Conservation (phyloP, 768 basidiomycete genomes). For the Mycena epipterygia region DNA sequence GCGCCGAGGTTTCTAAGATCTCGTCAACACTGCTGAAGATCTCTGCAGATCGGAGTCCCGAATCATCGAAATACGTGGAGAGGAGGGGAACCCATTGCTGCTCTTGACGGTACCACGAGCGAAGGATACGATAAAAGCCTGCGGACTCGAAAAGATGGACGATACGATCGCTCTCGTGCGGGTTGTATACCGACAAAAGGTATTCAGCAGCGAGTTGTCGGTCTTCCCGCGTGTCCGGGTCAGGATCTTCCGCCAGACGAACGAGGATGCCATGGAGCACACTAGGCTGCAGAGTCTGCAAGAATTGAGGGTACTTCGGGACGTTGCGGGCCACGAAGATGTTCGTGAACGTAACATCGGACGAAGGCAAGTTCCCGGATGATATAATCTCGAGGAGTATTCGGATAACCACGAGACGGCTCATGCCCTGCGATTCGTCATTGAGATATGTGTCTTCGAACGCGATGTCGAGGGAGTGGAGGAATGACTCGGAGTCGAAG, state of each 20-base stretch:
- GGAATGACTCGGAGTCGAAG: conserved; percentile 94
- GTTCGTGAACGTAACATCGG: conserved; percentile 87
- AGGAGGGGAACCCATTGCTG: conserved; percentile 82
- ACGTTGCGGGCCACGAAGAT: conserved; percentile 98
- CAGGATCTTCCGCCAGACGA: conserved; percentile 80
- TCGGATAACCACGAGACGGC: conserved; percentile 85
- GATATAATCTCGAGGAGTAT: conserved; percentile 86
- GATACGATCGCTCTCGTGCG: conserved; percentile 80
- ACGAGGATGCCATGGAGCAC: conserved; percentile 82
- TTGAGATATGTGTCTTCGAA: conserved; percentile 96
- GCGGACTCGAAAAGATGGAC: conserved; percentile 81
- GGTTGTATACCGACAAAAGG: conserved; percentile 91
- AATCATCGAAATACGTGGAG: conserved; percentile 81
- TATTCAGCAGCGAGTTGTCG: conserved; percentile 96
- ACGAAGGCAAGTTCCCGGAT: conserved; percentile 63
- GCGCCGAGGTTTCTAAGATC: conserved; percentile 64
- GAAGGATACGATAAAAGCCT: conserved; percentile 92
- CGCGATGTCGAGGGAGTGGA: conserved; percentile 93
- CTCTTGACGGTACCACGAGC: conserved; percentile 84
- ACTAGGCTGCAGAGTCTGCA: conserved; percentile 71
- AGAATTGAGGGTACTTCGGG: conserved; percentile 94
- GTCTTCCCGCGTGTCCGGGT: conserved; percentile 88
- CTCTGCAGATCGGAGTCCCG: conserved; percentile 68
- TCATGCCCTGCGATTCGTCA: conserved; percentile 74
- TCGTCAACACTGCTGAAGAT: conserved; percentile 78